Conservation (phyloP, 2,329 filamentous ascomycete genomes). For the Chaetomiaceae sp. region DNA sequence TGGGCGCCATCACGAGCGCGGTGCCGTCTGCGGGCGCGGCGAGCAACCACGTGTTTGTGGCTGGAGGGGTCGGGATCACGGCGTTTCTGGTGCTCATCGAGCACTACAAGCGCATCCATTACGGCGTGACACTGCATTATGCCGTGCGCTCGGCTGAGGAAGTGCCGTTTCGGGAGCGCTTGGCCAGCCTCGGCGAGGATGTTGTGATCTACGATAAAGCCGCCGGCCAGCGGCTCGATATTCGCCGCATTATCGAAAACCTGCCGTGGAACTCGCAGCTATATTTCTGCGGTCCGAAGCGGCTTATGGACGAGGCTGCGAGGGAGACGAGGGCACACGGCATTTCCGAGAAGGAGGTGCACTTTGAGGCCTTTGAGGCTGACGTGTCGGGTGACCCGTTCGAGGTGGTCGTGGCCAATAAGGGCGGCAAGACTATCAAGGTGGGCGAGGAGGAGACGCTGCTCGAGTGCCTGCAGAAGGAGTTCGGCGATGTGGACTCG, state of each 20-base stretch:
- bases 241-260: conserved; percentile 41
- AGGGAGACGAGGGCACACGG: conserved; percentile 38
- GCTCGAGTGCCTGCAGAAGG: conserved; percentile 43
- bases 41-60: conserved; percentile 59
- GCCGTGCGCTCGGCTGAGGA: conserved; percentile 50
- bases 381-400: conserved; percentile 56
- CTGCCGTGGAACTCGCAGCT: conserved; percentile 52
- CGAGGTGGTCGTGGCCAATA: conserved; percentile 48
- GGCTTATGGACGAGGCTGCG: conserved; percentile 51
- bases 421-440: conserved; percentile 37
- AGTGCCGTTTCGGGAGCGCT: conserved; percentile 48
- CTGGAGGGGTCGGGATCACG: conserved; percentile 62
- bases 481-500: conserved; percentile 42
- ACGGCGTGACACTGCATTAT: conserved; percentile 53
- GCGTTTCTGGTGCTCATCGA: conserved; percentile 54
- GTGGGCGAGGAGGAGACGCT: conserved; percentile 47
- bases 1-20: conserved; percentile 47
- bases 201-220: conserved; percentile 51
- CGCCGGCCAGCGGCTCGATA: conserved; percentile 48
- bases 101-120: conserved; percentile 41
- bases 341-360: conserved; percentile 48
- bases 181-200: conserved; percentile 39
- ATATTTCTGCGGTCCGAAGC: conserved; percentile 57
- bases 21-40: conserved; percentile 44
- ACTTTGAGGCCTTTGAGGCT: conserved; percentile 57